These are phyloP conservation scores for Tricharina praecox DNA, from an alignment of 495 filamentous ascomycete genomes.

Conservation along the genomic window DNA sequence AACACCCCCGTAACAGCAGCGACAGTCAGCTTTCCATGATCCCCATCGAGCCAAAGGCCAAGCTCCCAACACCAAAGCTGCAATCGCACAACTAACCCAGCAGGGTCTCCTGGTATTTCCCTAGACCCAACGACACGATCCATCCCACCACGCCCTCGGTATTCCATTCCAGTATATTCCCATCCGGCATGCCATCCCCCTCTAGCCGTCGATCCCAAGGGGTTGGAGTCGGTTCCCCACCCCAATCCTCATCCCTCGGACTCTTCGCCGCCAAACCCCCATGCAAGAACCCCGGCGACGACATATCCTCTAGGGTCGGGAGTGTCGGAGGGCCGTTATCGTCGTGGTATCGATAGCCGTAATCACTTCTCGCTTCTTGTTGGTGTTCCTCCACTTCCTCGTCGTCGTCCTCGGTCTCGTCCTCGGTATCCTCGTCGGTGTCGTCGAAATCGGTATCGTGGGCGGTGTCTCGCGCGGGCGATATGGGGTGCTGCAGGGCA, in stretches of 20 bases:
- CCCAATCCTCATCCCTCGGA: neutral
- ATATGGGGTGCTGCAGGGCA: neutral
- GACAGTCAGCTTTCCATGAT: slow-evolving; percentile 11
- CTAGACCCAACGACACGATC: slow-evolving; percentile 57
- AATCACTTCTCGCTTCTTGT: neutral
- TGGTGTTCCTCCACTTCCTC: neutral
- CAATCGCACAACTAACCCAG: slow-evolving; percentile 34
- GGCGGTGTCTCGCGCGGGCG: neutral
- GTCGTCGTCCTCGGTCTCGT: neutral
- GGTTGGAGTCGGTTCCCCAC: slow-evolving; percentile 1
- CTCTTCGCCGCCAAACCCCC: neutral
- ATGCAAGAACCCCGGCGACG: neutral
- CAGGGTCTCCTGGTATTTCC: slow-evolving; percentile 68
- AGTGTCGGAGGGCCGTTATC: neutral
- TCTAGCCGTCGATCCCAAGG: slow-evolving; percentile 10
- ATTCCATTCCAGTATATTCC: slow-evolving; percentile 65
- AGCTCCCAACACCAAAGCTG: too few species aligned
- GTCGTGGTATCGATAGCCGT: neutral
- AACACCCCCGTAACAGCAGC: slow-evolving; percentile 23
- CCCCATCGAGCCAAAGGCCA: too few species aligned
- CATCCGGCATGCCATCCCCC: slow-evolving; percentile 16
- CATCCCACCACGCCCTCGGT: slow-evolving; percentile 78
- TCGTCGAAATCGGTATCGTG: neutral
- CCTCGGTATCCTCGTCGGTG: neutral
- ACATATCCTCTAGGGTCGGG: neutral